phyloP scores from a whole-genome alignment of 2,329 filamentous ascomycete genomes.

The Emericellopsis cladophorae region DNA sequence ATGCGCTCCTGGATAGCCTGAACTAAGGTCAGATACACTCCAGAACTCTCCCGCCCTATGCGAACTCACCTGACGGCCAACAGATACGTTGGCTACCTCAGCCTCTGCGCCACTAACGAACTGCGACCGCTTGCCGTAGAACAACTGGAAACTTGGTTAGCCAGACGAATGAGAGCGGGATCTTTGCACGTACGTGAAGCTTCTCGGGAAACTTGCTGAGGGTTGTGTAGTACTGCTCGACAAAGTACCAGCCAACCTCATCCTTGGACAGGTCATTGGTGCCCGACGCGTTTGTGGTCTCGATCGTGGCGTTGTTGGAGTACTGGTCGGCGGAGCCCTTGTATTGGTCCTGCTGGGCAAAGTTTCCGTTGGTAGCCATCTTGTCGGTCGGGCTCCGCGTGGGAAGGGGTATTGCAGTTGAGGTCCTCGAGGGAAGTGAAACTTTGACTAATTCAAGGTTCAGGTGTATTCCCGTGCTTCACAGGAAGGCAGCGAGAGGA shows the following conservation, averaged over 20 bases:
- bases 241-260: constrained; percentile 98
- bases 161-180: neutral
- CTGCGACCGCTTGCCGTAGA: constrained; percentile 93
- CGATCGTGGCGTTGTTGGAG: constrained; percentile 12
- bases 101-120: constrained; percentile 89
- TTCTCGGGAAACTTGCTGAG: constrained; percentile 89
- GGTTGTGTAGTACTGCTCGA: constrained; percentile 98
- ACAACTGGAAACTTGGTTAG: constrained; percentile 41
- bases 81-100: constrained; percentile 72
- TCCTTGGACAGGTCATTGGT: constrained; percentile 56
- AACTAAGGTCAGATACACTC: constrained; percentile 1
- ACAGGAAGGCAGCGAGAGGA: too few species aligned
- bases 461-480: too few species aligned
- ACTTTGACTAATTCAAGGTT: too few species aligned
- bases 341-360: constrained; percentile 30
- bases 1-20: constrained; percentile 92
- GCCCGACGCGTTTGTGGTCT: constrained; percentile 17
- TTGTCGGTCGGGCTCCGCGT: constrained; percentile 8
- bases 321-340: constrained; percentile 16
- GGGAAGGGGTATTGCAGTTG: neutral
- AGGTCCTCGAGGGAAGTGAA: too few species aligned
- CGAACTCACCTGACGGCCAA: constrained; percentile 63
- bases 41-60: neutral
- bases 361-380: constrained; percentile 48
- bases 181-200: constrained; percentile 54